Percentiles rank a stretch among this genome's conserved stretches.
Evolutionary conservation across 176 grass and related monocot species (phyloP).

Genomic region (Eleusine indica): DNA sequence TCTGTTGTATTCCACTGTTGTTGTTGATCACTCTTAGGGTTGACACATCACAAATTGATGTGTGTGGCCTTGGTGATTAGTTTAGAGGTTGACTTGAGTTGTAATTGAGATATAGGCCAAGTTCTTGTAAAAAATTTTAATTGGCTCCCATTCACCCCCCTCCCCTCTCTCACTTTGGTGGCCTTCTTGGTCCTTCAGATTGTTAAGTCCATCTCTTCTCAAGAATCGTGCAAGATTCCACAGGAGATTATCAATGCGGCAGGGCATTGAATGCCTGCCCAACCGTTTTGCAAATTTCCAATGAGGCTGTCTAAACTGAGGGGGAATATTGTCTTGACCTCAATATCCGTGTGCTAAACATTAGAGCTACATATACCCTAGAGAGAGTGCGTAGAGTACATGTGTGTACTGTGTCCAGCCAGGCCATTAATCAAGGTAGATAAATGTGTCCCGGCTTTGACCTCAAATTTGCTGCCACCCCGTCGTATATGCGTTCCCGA

Average conservation of each 20-base stretch:
- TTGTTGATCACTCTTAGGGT: too few species aligned
- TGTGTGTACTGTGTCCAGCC: background rate
- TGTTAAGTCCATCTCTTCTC: constrained; percentile 8
- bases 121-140: too few species aligned
- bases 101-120: too few species aligned
- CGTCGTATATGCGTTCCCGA: constrained; percentile 46
- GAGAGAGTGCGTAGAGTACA: constrained; percentile 15
- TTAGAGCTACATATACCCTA: constrained; percentile 56
- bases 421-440: constrained; percentile 44
- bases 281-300: constrained; percentile 59
- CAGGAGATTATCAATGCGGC: constrained; percentile 25
- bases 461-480: constrained; percentile 61
- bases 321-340: constrained; percentile 69
- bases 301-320: constrained; percentile 38
- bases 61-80: too few species aligned
- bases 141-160: too few species aligned
- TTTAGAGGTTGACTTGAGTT: too few species aligned
- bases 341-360: constrained; percentile 38
- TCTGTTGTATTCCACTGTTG: too few species aligned
- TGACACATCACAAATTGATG: too few species aligned
- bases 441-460: constrained; percentile 52
- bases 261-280: constrained; percentile 56
- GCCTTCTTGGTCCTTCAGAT: background rate
- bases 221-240: constrained; percentile 49
- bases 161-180: too few species aligned